Conservation (phyloP, 768 basidiomycete species). For the Cystofilobasidium capitatum region DNA sequence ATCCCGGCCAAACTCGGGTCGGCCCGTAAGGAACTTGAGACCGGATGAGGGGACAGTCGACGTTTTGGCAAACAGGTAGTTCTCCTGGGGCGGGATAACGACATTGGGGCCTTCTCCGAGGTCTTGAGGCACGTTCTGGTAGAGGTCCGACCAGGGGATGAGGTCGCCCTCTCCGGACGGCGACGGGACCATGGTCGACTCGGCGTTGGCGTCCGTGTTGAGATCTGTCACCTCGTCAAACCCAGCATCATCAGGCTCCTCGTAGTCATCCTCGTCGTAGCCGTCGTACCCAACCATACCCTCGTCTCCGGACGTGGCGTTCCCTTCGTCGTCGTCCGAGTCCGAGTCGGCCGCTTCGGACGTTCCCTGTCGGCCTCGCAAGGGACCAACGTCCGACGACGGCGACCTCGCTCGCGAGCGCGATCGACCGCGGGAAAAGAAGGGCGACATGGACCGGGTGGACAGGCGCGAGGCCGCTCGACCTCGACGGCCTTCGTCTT, state of each 20-base stretch:
- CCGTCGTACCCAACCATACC: slow-evolving; percentile 52
- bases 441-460: slow-evolving; percentile 65
- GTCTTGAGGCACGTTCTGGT: slow-evolving; percentile 29
- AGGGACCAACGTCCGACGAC: slow-evolving; percentile 49
- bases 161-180: slow-evolving; percentile 27
- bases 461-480: slow-evolving; percentile 33
- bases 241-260: slow-evolving; percentile 41
- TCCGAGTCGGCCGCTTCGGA: slow-evolving; percentile 45
- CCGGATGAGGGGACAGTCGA: slow-evolving; percentile 2
- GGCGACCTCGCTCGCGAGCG: slow-evolving; percentile 29
- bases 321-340: slow-evolving; percentile 32
- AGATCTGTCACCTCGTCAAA: slow-evolving; percentile 74
- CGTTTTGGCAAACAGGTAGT: slow-evolving; percentile 28
- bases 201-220: slow-evolving; percentile 71
- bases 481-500: slow-evolving; percentile 32
- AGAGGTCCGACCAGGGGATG: slow-evolving; percentile 28
- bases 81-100: slow-evolving; percentile 49
- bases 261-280: slow-evolving; percentile 45
- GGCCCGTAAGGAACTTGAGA: slow-evolving; percentile 31
- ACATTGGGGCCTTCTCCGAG: slow-evolving; percentile 88
- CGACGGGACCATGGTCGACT: slow-evolving; percentile 14
- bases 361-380: slow-evolving; percentile 43
- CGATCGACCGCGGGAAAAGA: slow-evolving; percentile 50
- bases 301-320: slow-evolving; percentile 24
- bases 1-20: slow-evolving; percentile 85